Percentiles rank a stretch among this genome's conserved stretches.
phyloP scores from a whole-genome alignment of 345 rosid genomes.

The Populus deltoides region DNA sequence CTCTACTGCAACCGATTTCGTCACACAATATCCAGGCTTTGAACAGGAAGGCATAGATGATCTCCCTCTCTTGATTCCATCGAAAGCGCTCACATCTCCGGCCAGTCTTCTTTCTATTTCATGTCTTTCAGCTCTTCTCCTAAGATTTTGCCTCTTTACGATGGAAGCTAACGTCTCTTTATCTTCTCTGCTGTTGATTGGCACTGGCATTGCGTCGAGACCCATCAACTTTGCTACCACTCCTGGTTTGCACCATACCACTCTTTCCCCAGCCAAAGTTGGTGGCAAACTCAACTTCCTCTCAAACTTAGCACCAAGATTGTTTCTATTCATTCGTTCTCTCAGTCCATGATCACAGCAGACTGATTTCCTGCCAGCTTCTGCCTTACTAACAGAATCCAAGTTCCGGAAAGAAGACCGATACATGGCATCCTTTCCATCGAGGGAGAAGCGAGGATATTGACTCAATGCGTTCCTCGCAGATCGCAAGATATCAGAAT shows the following conservation, averaged over 20 bases:
- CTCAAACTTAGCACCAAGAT: conserved; percentile 5
- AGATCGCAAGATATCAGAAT: conserved; percentile 70
- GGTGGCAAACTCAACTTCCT: conserved; percentile 28
- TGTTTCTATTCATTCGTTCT: conserved; percentile 7
- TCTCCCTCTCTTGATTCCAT: conserved; percentile 17
- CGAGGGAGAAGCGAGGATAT: conserved; percentile 89
- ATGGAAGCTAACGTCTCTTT: conserved; percentile 30
- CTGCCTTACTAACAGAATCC: neutral
- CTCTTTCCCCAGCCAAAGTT: conserved; percentile 52
- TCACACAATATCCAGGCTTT: conserved; percentile 28
- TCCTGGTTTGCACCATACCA: conserved; percentile 90
- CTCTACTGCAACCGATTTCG: conserved; percentile 34
- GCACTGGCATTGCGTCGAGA: conserved; percentile 73
- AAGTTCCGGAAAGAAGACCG: conserved; percentile 61
- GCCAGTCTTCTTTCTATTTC: conserved; percentile 33
- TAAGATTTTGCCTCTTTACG: conserved; percentile 46
- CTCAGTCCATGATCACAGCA: conserved; percentile 33
- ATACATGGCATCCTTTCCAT: conserved; percentile 91
- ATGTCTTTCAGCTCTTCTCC: conserved; percentile 46
- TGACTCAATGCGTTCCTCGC: conserved; percentile 85
- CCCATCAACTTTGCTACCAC: conserved; percentile 92
- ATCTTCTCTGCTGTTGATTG: conserved; percentile 25
- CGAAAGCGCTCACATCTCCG: conserved; percentile 12
- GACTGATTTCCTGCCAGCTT: conserved; percentile 36
- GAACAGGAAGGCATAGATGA: conserved; percentile 26